A percentile compares a stretch with the other conserved stretches of the same genome.
Conservation (phyloP, 2,329 filamentous ascomycete species). For the Diaporthe vaccinii region DNA sequence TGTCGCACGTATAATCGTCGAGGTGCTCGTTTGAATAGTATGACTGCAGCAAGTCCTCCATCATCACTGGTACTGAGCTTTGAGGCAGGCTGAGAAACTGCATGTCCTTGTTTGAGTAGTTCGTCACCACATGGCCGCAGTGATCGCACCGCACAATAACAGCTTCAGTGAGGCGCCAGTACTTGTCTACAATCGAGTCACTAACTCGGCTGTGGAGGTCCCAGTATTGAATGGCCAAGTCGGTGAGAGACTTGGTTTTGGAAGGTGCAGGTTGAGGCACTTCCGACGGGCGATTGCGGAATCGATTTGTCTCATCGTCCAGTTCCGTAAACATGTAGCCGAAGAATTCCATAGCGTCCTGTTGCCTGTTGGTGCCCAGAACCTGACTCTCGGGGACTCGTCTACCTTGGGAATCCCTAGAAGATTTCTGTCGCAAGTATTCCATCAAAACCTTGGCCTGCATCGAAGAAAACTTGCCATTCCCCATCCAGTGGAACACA, state of each 20-base stretch:
- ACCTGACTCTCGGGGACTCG: conserved; percentile 56
- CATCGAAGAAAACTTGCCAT: conserved; percentile 64
- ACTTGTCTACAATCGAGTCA: conserved; percentile 80
- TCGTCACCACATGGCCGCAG: conserved; percentile 64
- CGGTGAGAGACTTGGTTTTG: conserved; percentile 49
- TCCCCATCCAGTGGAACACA: conserved; percentile 69
- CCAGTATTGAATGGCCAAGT: conserved; percentile 83
- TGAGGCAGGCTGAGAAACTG: conserved; percentile 60
- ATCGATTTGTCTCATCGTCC: conserved; percentile 85
- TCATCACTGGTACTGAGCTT: conserved; percentile 48
- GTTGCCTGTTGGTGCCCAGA: conserved; percentile 80
- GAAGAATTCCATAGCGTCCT: conserved; percentile 93
- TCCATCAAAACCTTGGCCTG: conserved; percentile 70
- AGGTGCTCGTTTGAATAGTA: conserved; percentile 78
- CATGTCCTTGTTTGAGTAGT: conserved; percentile 66
- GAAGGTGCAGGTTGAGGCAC: conserved; percentile 43
- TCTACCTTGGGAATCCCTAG: conserved; percentile 47
- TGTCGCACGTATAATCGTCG: conserved; percentile 79
- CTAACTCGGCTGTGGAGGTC: conserved; percentile 76
- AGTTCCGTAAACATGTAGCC: conserved; percentile 85
- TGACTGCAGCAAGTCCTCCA: conserved; percentile 76
- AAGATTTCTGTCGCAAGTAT: conserved; percentile 72
- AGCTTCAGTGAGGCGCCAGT: conserved; percentile 84
- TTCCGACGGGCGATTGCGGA: conserved; percentile 55
- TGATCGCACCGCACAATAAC: conserved; percentile 77